Base-by-base conservation (phyloP, 225 moss, liverwort and hornwort species). In the Climacium dendroides region DNA sequence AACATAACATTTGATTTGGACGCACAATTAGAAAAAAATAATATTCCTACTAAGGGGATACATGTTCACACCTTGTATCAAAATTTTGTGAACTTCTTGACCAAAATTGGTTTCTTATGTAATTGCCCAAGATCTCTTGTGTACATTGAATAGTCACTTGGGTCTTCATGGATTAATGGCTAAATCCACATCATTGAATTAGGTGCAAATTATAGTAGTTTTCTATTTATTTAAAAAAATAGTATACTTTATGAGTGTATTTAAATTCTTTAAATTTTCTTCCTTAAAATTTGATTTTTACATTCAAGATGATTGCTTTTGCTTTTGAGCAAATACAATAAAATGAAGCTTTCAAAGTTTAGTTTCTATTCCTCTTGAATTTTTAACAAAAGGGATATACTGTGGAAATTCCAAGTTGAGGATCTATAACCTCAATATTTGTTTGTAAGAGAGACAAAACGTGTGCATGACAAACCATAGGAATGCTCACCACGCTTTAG, bases 401-500 rank as follows among this genome's bases (percentile, higher is more conserved):
- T 22, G 13, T 39, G 1, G 7, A 39, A 39, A 14, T 69, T 69
- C 24, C 7, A 69, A 39, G 8, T 39, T 24, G 5, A 69, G 1
- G 14, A 69, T 39, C 24, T 24, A 14, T 24, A 39, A 24, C 8
- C 4, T 1, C 2, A 4, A 17, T 34, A 32, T 64, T 64, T 64
- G 10, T 64, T 64, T 34, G 19, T 5, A 34, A 64, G 19, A 34
- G 5, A 17, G 0, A 17, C 2, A 4, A 32, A 34, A 18, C 4
- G 2, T 17, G 17, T 63, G 18, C 5, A 63, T 3, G 3, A 32
- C 0, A 0, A 63, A 63, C 34, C 9, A 9, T 15, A 63, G 3
- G 5, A 29, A 62, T 62, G 16, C 8, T 32, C 2, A 2, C 32
- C 5, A 0, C 5, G 6, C 15, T 32, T 0, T 16, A 63, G 3